Evolutionary conservation across 2,329 filamentous ascomycete genomes (phyloP), one percentile per base, ranked within the genome.

Genomic region (Sporothrix pseudoabietina): DNA sequence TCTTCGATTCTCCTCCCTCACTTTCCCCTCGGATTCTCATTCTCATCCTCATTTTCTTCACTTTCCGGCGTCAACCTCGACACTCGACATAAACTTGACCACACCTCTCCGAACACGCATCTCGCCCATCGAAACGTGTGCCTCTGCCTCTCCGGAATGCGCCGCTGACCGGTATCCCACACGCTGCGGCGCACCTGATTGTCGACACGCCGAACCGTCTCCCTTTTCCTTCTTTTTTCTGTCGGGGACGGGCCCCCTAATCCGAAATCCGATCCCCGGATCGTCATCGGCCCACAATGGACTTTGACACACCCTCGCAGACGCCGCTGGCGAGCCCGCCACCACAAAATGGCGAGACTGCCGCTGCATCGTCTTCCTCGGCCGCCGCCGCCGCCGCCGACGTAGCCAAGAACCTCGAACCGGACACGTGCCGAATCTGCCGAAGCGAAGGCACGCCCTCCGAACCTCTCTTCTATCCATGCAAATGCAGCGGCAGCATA

Each of bases 401-500:
- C 12, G 39, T 47, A n/a, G 61, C 61, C 39, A 66, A 66, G 41
- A 69, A 55, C 66, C 44, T 68, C 47, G 90, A 92, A 72, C 86
- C 87, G 73, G 93, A 97, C 79, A 97, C 94, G n/a, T 99, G 96
- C 85, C 91, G 96, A 75, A 99, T 99, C 85, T 99, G 96, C 83
- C 90, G 97, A 77, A 94, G 93, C 71, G 97, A 99, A 82, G 94
- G 89, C 72, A 92, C 92, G 0, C 82, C 87, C 4, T 88, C 92
- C 4, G 96, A 98, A 80, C 94, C 94, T 74, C 87, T 99, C 54
- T 99, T 97, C 85, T 96, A 97, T 80, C 96, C 96, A 6, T 99
- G 96, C 90, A 98, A 98, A 85, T 99, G 96, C 85, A 98, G 94
- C 80, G 96, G 96, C 73, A 98, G 95, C 83, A 99, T 99, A 84